Percentiles rank a stretch among this genome's conserved stretches.
Evolutionary conservation across 164 flowering plant species (phyloP).

Genomic region (Platanus orientalis): DNA sequence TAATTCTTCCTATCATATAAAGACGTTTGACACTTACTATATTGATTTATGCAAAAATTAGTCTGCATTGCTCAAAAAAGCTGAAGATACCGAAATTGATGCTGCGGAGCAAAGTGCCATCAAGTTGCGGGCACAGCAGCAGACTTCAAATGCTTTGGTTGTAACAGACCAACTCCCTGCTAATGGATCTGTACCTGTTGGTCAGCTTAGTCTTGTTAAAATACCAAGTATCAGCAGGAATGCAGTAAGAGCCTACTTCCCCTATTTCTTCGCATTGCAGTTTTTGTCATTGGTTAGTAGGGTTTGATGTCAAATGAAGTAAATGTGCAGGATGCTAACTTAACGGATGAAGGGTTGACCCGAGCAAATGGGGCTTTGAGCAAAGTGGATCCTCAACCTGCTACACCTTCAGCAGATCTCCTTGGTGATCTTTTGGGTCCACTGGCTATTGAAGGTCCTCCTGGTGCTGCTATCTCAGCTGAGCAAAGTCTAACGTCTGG

Average conservation of each 20-base stretch:
- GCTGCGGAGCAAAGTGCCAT: conserved; percentile 99
- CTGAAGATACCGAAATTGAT: conserved; percentile 90
- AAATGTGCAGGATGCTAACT: conserved; percentile 45
- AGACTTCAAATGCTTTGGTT: conserved; percentile 81
- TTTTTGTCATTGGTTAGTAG: neutral
- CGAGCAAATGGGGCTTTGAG: conserved; percentile 63
- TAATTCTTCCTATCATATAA: neutral
- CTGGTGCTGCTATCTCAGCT: conserved; percentile 34
- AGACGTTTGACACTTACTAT: conserved; percentile 13
- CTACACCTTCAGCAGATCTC: conserved; percentile 65
- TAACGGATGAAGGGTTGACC: conserved; percentile 37
- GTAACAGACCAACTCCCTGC: conserved; percentile 67
- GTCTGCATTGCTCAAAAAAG: conserved; percentile 89
- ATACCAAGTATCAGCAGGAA: conserved; percentile 52
- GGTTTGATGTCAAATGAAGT: neutral
- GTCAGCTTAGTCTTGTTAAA: conserved; percentile 66
- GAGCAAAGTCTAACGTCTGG: conserved; percentile 41
- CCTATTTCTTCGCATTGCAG: neutral
- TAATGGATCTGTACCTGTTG: conserved; percentile 59
- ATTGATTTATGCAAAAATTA: conserved; percentile 17
- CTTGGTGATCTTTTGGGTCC: conserved; percentile 92
- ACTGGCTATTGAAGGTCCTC: conserved; percentile 92
- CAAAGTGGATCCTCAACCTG: conserved; percentile 57
- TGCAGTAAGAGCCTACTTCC: conserved; percentile 39
- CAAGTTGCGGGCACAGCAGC: conserved; percentile 84